Evolutionary conservation across 805 yeast species (phyloP).

Genomic region (Candida adriatica): DNA sequence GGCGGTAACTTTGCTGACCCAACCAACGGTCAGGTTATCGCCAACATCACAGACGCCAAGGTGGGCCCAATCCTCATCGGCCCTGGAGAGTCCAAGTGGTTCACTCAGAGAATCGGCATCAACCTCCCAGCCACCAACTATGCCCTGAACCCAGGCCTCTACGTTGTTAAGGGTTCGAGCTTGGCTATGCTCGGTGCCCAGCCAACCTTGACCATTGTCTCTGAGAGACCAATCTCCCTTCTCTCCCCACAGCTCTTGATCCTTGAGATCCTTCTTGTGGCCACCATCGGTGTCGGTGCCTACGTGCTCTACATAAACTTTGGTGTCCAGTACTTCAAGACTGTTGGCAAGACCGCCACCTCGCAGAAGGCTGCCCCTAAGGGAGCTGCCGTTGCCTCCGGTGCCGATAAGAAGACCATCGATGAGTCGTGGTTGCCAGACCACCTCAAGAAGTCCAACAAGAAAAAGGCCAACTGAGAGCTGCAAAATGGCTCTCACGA

Average conservation of each 20-base stretch:
- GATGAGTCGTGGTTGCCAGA: conserved; percentile 57
- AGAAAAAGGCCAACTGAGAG: conserved; percentile 11
- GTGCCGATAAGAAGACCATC: conserved; percentile 26
- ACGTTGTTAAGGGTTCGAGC: conserved; percentile 41
- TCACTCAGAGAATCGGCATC: conserved; percentile 56
- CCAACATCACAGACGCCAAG: conserved; percentile 59
- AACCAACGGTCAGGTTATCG: conserved; percentile 39
- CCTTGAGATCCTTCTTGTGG: conserved; percentile 47
- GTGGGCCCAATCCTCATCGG: conserved; percentile 53
- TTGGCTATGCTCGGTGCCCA: conserved; percentile 50
- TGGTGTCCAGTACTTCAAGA: conserved; percentile 39
- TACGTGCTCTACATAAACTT: conserved; percentile 39
- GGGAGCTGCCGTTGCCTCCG: conserved; percentile 16
- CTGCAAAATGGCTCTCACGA: too few relatives aligned
- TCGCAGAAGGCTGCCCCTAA: conserved; percentile 13
- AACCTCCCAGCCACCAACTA: conserved; percentile 52
- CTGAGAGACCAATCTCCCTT: conserved; percentile 60
- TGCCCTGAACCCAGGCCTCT: conserved; percentile 53
- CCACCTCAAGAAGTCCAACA: conserved; percentile 36
- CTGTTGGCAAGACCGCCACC: conserved; percentile 23
- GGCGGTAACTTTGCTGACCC: conserved; percentile 61
- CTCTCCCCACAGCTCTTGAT: conserved; percentile 69
- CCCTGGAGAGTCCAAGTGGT: conserved; percentile 40
- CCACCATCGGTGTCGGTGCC: conserved; percentile 40
- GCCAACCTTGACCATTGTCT: conserved; percentile 49